These are phyloP conservation scores for Suillus subaureus DNA, from an alignment of 768 basidiomycete species.

Conservation along the genomic window DNA sequence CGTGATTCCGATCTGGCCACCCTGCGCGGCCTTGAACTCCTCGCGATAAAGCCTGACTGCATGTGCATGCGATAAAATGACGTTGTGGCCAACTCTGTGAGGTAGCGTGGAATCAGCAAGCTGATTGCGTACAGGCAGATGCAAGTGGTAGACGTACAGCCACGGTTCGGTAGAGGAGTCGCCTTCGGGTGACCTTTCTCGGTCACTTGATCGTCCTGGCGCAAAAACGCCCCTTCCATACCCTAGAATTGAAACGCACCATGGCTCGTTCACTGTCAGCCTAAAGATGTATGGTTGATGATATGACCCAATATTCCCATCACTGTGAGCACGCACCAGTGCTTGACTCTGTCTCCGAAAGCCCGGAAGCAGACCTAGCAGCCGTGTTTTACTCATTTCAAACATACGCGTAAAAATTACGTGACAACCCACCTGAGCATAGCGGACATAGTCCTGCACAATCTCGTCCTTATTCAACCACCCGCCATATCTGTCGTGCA, in stretches of 20 bases:
- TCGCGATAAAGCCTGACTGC: slow-evolving; percentile 69
- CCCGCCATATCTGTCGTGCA: slow-evolving; percentile 74
- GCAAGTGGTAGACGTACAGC: slow-evolving; percentile 49
- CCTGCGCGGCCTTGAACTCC: slow-evolving; percentile 61
- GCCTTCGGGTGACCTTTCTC: slow-evolving; percentile 58
- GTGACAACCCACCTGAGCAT: slow-evolving; percentile 47
- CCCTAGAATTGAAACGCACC: slow-evolving; percentile 71
- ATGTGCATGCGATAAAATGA: slow-evolving; percentile 70
- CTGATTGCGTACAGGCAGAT: not conserved
- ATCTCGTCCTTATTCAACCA: slow-evolving; percentile 77
- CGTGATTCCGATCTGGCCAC: slow-evolving; percentile 77
- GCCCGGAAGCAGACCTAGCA: slow-evolving; percentile 67
- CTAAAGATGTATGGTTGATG: slow-evolving; percentile 36
- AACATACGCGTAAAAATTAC: slow-evolving; percentile 6
- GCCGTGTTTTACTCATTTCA: not conserved
- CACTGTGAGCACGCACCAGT: slow-evolving; percentile 49
- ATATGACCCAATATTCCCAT: slow-evolving; percentile 15
- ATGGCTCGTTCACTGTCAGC: slow-evolving; percentile 79
- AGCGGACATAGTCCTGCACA: slow-evolving; percentile 63
- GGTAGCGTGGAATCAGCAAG: slow-evolving; percentile 9
- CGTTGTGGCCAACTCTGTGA: slow-evolving; percentile 63
- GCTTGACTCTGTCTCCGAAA: slow-evolving; percentile 76
- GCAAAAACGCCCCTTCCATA: slow-evolving; percentile 73
- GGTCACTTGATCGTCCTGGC: slow-evolving; percentile 69
- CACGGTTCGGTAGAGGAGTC: slow-evolving; percentile 69